phyloP scores from a whole-genome alignment of 805 yeast genomes.

The Novakomyces olei region DNA sequence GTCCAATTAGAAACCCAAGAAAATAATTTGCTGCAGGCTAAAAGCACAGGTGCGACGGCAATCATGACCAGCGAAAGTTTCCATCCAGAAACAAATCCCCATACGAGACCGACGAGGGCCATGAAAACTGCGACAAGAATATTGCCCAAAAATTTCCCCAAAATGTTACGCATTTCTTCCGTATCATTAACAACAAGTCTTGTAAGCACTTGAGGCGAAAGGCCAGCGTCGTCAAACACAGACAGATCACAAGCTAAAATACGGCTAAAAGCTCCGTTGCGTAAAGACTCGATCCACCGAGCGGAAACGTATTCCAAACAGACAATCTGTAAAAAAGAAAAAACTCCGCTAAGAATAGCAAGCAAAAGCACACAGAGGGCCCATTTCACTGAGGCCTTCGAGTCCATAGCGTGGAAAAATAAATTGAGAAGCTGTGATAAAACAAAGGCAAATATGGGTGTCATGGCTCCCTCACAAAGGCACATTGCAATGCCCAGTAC shows the following conservation, averaged over 20 bases:
- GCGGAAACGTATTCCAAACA: conserved; percentile 41
- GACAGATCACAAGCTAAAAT: conserved; percentile 29
- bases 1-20: conserved; percentile 28
- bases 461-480: conserved; percentile 35
- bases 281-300: conserved; percentile 34
- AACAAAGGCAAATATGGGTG: conserved; percentile 60
- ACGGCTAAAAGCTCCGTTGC: conserved; percentile 27
- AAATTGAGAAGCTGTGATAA: conserved; percentile 48
- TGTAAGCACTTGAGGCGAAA: conserved; percentile 14
- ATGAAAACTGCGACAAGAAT: conserved; percentile 31
- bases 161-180: conserved; percentile 47
- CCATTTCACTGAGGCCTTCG: conserved; percentile 26
- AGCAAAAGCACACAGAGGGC: conserved; percentile 39
- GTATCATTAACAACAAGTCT: conserved; percentile 57
- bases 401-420: conserved; percentile 27
- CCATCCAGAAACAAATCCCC: conserved; percentile 76
- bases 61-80: conserved; percentile 63
- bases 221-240: conserved; percentile 21
- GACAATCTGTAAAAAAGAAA: conserved; percentile 29
- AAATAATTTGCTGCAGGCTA: conserved; percentile 29
- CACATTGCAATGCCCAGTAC: conserved; percentile 32
- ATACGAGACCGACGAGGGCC: conserved; percentile 37
- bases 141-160: conserved; percentile 39
- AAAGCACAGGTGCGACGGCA: conserved; percentile 46
- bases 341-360: conserved; percentile 39